phyloP scores from a whole-genome alignment of 2,329 filamentous ascomycete genomes.

The Apiospora hydei region DNA sequence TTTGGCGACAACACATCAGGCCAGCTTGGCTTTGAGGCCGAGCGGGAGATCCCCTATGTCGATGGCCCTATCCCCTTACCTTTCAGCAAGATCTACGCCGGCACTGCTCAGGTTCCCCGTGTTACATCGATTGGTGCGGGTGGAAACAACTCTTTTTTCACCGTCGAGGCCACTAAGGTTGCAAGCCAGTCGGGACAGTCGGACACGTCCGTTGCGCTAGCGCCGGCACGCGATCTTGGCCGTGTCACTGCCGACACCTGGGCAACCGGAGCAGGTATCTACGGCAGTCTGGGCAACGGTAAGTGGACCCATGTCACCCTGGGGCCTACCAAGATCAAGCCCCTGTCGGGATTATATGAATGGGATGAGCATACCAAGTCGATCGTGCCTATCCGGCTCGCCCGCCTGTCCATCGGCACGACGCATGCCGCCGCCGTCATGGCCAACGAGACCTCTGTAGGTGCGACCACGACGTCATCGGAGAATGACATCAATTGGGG shows the following conservation, averaged over 20 bases:
- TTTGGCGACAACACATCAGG: conserved; percentile 93
- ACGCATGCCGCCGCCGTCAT: conserved; percentile 86
- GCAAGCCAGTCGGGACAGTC: conserved; percentile 45
- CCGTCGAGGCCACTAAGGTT: conserved; percentile 76
- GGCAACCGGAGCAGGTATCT: conserved; percentile 86
- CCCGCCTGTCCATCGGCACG: conserved; percentile 75
- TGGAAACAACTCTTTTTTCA: conserved; percentile 86
- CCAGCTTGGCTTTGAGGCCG: conserved; percentile 85
- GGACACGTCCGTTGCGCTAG: conserved; percentile 45
- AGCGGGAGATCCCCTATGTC: conserved; percentile 65
- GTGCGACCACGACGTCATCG: conserved; percentile 56
- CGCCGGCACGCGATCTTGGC: conserved; percentile 53
- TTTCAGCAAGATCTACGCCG: conserved; percentile 75
- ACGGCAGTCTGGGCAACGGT: conserved; percentile 82
- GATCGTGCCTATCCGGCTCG: conserved; percentile 79
- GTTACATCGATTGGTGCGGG: conserved; percentile 86
- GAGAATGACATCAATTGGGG: conserved; percentile 86
- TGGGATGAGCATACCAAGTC: conserved; percentile 77
- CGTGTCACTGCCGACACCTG: conserved; percentile 79
- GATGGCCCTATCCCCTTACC: conserved; percentile 77
- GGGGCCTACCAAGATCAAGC: conserved; percentile 80
- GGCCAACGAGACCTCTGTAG: conserved; percentile 77
- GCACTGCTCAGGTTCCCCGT: conserved; percentile 65
- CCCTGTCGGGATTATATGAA: conserved; percentile 83
- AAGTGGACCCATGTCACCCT: conserved; percentile 88